Percentiles rank a stretch among this genome's conserved stretches.
Conservation (phyloP, 1,139 yeast genomes). For the Pichia sp. region DNA sequence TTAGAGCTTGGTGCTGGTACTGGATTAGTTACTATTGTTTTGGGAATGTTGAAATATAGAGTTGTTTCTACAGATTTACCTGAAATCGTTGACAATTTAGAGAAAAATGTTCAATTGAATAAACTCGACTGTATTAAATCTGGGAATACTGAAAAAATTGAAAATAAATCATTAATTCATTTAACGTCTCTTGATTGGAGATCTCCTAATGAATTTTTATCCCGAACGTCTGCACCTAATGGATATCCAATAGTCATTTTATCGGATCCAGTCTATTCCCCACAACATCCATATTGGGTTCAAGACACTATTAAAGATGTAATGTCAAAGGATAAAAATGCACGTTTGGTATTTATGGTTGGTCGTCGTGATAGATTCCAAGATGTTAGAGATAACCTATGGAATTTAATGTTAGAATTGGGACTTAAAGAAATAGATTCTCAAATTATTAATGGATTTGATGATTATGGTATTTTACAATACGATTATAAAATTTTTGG, state of each 20-base stretch:
- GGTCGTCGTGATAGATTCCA: conserved; percentile 69
- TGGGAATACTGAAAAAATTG: not conserved
- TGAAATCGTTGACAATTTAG: conserved; percentile 66
- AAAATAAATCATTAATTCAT: conserved; percentile 1
- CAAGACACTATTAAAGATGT: conserved; percentile 47
- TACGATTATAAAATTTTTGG: conserved; percentile 50
- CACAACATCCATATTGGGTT: conserved; percentile 73
- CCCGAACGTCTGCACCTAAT: conserved; percentile 14
- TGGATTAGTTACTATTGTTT: conserved; percentile 76
- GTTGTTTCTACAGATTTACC: conserved; percentile 71
- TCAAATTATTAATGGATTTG: conserved; percentile 57
- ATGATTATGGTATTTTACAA: conserved; percentile 76
- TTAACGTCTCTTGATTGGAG: conserved; percentile 62
- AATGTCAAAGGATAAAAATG: conserved; percentile 31
- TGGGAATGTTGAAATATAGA: conserved; percentile 43
- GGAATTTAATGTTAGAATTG: conserved; percentile 43
- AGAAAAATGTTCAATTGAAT: conserved; percentile 52
- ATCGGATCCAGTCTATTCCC: conserved; percentile 86
- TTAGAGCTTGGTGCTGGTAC: conserved; percentile 93
- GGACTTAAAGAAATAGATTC: conserved; percentile 30
- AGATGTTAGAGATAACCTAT: conserved; percentile 53
- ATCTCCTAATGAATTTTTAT: conserved; percentile 40
- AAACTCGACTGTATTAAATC: conserved; percentile 22
- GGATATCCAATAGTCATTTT: conserved; percentile 56
- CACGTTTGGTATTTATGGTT: conserved; percentile 57